phyloP scores from a whole-genome alignment of 2,329 filamentous ascomycete species.

The Penicillium hesseltinei region DNA sequence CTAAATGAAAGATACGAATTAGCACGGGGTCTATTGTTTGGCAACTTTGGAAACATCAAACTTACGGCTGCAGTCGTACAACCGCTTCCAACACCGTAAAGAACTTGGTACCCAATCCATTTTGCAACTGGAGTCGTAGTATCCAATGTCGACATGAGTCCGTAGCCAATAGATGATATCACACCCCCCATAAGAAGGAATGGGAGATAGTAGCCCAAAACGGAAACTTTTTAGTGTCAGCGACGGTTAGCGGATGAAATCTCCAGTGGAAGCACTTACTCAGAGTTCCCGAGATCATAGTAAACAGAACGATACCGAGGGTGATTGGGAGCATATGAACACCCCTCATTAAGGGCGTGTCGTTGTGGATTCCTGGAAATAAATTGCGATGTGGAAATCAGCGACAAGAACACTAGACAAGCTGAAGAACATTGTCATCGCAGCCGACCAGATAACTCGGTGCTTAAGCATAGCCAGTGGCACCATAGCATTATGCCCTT shows the following conservation, averaged over 20 bases:
- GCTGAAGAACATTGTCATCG: constrained; percentile 27
- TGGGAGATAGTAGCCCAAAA: constrained; percentile 37
- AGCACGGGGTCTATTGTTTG: not conserved
- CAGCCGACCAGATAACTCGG: not conserved
- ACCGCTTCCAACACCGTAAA: constrained; percentile 24
- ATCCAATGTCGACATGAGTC: constrained; percentile 33
- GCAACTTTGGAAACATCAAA: not conserved
- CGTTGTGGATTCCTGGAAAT: constrained; percentile 43
- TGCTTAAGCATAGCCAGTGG: too few relatives aligned
- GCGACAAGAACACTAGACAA: constrained; percentile 27
- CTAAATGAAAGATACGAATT: constrained; percentile 9
- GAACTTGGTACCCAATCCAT: constrained; percentile 34
- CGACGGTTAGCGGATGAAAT: not conserved
- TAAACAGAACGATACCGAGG: constrained; percentile 6
- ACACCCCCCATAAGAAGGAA: constrained; percentile 29
- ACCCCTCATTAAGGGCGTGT: constrained; percentile 39
- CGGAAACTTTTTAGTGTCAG: constrained; percentile 21
- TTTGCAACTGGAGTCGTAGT: constrained; percentile 18
- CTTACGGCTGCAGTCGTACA: constrained; percentile 13
- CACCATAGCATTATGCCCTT: too few relatives aligned
- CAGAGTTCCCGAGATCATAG: constrained; percentile 3
- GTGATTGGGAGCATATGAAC: constrained; percentile 40
- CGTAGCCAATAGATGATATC: constrained; percentile 30
- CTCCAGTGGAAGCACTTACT: not conserved
- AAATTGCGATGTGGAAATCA: constrained; percentile 39